Percentiles rank a stretch among this genome's conserved stretches.
phyloP scores from a whole-genome alignment of 805 yeast genomes.

The Barnettozyma salicaria region DNA sequence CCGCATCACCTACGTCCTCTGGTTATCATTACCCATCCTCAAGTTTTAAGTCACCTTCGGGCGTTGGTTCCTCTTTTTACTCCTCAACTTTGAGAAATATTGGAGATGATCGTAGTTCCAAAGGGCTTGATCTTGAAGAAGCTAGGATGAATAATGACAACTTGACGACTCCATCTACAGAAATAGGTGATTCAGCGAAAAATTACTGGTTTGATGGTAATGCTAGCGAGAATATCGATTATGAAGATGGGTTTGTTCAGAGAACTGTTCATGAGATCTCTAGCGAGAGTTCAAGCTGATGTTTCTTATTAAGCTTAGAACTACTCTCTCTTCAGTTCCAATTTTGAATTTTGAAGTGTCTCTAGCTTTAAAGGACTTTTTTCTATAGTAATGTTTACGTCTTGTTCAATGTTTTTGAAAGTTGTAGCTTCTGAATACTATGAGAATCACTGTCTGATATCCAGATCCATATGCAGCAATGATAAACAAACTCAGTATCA shows the following conservation, averaged over 20 bases:
- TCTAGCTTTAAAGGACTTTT: no score
- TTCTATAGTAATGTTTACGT: no score
- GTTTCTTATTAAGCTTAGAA: neutral
- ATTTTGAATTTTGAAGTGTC: neutral
- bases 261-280: constrained; percentile 21
- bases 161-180: constrained; percentile 30
- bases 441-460: neutral
- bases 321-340: neutral
- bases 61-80: constrained; percentile 15
- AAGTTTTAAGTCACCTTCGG: constrained; percentile 11
- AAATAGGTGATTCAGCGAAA: constrained; percentile 32
- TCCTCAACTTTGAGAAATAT: constrained; percentile 16
- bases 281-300: neutral
- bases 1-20: constrained; percentile 36
- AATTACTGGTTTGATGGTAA: constrained; percentile 28
- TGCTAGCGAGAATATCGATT: constrained; percentile 13
- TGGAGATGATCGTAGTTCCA: constrained; percentile 5
- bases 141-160: constrained; percentile 9
- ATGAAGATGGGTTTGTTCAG: constrained; percentile 16
- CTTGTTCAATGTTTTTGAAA: no score
- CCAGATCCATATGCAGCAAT: no score
- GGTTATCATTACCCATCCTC: constrained; percentile 10
- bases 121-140: constrained; percentile 5
- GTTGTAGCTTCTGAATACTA: no score
- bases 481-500: no score